Percentiles rank a stretch among this genome's conserved stretches.
These are phyloP conservation scores for Botryotinia narcissicola DNA, from an alignment of 2,329 filamentous ascomycete genomes.

Conservation along the genomic window DNA sequence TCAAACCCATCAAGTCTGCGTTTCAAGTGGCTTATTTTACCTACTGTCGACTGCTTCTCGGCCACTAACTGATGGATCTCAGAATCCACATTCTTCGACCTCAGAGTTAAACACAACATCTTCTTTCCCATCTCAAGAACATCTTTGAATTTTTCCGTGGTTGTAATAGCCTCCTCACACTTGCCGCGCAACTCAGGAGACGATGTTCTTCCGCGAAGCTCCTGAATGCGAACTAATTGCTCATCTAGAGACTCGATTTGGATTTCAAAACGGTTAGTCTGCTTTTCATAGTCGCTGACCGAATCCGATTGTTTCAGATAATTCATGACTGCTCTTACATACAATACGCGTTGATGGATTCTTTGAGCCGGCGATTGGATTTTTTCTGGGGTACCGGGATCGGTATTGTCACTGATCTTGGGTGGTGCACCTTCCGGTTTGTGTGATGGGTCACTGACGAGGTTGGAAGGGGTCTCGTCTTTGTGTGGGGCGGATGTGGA, in stretches of 20 bases:
- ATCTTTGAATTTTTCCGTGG: background rate
- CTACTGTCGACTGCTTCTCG: background rate
- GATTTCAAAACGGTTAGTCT: background rate
- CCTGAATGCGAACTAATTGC: background rate
- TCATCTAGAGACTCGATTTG: background rate
- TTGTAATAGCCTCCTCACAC: background rate
- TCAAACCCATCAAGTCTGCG: background rate
- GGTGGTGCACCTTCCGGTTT: background rate
- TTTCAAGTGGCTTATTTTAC: background rate
- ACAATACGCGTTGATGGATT: background rate
- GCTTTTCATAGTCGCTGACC: background rate
- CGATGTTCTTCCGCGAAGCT: background rate
- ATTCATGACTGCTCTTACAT: background rate
- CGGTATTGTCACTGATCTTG: background rate
- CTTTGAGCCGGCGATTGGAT: background rate
- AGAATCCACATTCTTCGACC: background rate
- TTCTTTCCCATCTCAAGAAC: background rate
- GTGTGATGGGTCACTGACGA: background rate
- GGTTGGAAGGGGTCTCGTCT: background rate
- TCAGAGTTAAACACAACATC: background rate
- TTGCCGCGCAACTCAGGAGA: background rate
- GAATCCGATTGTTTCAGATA: background rate
- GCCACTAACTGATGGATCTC: background rate
- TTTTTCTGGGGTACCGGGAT: background rate
- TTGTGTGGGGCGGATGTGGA: background rate